Percentiles rank a stretch among this genome's conserved stretches.
phyloP scores from a whole-genome alignment of 768 basidiomycete species.

The Lentinus tigrinus region DNA sequence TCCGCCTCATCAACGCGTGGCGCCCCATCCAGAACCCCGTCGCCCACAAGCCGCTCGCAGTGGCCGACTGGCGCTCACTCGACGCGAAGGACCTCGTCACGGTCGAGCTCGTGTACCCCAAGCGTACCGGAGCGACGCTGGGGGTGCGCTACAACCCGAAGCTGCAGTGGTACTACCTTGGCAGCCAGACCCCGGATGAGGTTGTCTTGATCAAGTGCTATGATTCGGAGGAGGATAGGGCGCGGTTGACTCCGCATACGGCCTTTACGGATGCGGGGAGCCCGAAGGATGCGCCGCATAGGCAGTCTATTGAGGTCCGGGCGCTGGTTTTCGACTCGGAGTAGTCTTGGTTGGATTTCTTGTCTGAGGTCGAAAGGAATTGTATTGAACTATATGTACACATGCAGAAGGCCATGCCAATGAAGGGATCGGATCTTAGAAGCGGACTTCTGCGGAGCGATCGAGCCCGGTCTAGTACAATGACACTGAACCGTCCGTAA shows the following conservation, averaged over 20 bases:
- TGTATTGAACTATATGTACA: too few relatives aligned
- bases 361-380: too few relatives aligned
- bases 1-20: conserved; percentile 47
- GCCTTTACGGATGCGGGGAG: conserved; percentile 38
- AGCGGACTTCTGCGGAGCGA: too few relatives aligned
- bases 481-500: too few relatives aligned
- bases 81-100: conserved; percentile 37
- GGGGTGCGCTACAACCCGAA: conserved; percentile 33
- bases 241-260: conserved; percentile 40
- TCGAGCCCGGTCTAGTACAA: too few relatives aligned
- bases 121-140: conserved; percentile 33
- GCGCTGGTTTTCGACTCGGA: conserved; percentile 38
- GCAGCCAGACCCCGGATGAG: conserved; percentile 38
- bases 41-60: conserved; percentile 39
- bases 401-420: too few relatives aligned
- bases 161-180: conserved; percentile 41
- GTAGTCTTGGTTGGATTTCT: conserved; percentile 7
- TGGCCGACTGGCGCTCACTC: conserved; percentile 39
- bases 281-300: conserved; percentile 33
- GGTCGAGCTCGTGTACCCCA: conserved; percentile 34
- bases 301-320: conserved; percentile 44
- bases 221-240: conserved; percentile 39
- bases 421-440: too few relatives aligned
- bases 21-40: conserved; percentile 40
- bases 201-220: conserved; percentile 42